Conservation (phyloP, 257 asterid species). For the Solanum peruvianum region DNA sequence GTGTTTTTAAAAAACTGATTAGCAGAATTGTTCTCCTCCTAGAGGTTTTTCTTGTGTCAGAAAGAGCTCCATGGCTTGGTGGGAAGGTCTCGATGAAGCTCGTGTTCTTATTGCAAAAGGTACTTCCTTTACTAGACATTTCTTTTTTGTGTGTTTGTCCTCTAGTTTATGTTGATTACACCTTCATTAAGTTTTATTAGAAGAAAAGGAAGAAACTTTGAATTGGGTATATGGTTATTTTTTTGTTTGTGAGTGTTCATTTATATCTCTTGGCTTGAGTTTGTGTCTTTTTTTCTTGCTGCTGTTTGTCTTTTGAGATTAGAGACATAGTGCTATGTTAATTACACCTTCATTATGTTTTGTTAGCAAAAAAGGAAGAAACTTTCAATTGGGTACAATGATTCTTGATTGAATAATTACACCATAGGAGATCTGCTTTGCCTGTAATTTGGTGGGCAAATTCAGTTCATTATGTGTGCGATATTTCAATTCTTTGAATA, state of each 20-base stretch:
- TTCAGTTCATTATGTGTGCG: neutral
- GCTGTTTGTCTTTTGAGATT: neutral
- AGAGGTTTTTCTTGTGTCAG: neutral
- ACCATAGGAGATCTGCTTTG: neutral
- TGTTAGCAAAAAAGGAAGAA: neutral
- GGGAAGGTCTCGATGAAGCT: conserved; percentile 54
- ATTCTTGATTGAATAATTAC: neutral
- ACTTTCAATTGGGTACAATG: neutral
- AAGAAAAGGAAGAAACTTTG: neutral
- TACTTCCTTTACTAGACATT: neutral
- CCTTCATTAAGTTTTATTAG: neutral
- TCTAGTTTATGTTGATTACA: neutral
- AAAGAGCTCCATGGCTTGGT: conserved; percentile 53
- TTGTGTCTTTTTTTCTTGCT: neutral
- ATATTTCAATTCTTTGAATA: neutral
- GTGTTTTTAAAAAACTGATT: neutral
- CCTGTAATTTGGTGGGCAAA: neutral
- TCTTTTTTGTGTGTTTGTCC: neutral
- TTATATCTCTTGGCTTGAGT: neutral
- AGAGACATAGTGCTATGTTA: neutral
- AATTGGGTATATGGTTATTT: neutral
- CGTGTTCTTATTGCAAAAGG: conserved; percentile 77
- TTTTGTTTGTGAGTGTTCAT: neutral
- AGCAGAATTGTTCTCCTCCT: neutral
- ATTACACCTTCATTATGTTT: neutral